Base-by-base conservation (phyloP, 2,329 filamentous ascomycete genomes). In the Chrysoporthe deuterocubensis region DNA sequence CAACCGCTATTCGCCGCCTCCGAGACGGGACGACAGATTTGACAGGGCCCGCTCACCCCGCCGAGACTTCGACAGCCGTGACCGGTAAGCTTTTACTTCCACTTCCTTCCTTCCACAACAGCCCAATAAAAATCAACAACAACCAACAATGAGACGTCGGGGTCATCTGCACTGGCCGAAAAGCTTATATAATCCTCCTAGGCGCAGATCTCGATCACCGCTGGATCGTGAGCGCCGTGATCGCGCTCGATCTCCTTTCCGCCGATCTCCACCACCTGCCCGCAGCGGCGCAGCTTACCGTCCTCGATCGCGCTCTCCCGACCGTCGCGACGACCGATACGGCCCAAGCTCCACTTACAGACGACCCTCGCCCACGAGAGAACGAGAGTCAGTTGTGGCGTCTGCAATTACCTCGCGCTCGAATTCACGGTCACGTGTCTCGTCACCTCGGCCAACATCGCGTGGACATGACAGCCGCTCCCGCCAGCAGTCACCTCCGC, bases 131-230 rank as follows among this genome's bases (percentile, higher is more conserved):
- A 67, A 44, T 18, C n/a, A 46, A 34, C 60, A 66, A 66, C 57
- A 43, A 58, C 57, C 43, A 57, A 67, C 40, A n/a, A 69, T 69
- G 68, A 42, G 50, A 26, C 43, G 43, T n/a, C 40, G 48, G 18
- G 18, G 57, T 54, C 54, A 40, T 18, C 14, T 46, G 65, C 37
- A 60, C 48, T 37, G 54, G 63, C 26, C 3, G 9, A 42, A 40
- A 65, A 57, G 56, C 48, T 63, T 57, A 64, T 59, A 58, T 32
- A 21, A 52, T 64, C 37, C 69, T 44, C 67, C 70, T 71, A 85
- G 84, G 75, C 81, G 84, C 70, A 80, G 86, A 72, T 88, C 86
- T 34, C 81, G 86, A 60, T 88, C 86, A 44, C 85, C 86, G 1
- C 82, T 81, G 67, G 80, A 80, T 50, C 79, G 83, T 74, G 84